These are phyloP conservation scores for Pichia cactophila DNA, from an alignment of 1,139 yeast genomes.

Conservation along the genomic window DNA sequence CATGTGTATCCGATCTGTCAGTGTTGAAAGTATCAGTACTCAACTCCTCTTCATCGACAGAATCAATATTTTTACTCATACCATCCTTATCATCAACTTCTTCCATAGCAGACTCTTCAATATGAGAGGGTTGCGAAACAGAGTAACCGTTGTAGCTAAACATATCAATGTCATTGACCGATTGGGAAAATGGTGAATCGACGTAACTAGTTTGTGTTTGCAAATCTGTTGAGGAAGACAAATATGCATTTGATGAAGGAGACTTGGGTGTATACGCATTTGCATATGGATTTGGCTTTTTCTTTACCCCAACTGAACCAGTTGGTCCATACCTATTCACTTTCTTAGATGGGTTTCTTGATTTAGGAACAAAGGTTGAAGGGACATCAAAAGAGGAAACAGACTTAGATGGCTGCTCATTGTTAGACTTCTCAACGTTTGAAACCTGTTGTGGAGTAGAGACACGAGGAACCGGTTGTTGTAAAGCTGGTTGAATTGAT, in stretches of 20 bases:
- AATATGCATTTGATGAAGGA: neutral
- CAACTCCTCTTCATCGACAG: neutral
- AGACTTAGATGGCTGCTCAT: neutral
- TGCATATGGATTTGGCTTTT: slow-evolving; percentile 15
- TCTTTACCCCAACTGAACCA: neutral
- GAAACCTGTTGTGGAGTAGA: neutral
- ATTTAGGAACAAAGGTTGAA: slow-evolving; percentile 1
- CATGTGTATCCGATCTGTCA: neutral
- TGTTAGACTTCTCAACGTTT: neutral
- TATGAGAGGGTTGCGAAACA: slow-evolving; percentile 7
- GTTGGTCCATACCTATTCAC: slow-evolving; percentile 16
- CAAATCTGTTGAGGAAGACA: neutral
- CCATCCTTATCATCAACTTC: neutral
- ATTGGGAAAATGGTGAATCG: slow-evolving; percentile 2
- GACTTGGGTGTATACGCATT: slow-evolving; percentile 11
- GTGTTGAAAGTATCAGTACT: neutral
- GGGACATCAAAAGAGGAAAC: neutral
- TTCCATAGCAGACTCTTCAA: neutral
- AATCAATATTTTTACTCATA: neutral
- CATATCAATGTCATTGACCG: slow-evolving; percentile 9
- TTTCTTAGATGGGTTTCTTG: slow-evolving; percentile 3
- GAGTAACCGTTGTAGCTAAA: slow-evolving; percentile 15
- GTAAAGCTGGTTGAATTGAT: neutral
- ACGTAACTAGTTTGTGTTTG: neutral
- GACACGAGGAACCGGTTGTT: neutral